phyloP scores from a whole-genome alignment of 2,329 filamentous ascomycete genomes.

The Ophiostoma triangulosporum region DNA sequence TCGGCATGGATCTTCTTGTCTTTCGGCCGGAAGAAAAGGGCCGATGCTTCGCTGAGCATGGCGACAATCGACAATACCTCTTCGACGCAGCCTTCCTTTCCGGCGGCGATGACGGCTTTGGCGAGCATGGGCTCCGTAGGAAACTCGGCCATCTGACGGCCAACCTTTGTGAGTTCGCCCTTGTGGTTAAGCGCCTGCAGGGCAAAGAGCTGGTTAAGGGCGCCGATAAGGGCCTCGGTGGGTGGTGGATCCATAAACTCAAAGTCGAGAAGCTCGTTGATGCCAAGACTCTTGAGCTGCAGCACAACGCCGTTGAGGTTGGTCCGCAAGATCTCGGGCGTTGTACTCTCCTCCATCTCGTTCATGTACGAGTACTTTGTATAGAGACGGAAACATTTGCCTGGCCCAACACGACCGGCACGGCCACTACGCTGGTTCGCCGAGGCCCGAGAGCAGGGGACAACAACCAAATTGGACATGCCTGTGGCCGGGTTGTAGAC shows the following conservation, averaged over 20 bases:
- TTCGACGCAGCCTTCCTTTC: conserved; percentile 83
- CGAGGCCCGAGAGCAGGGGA: conserved; percentile 80
- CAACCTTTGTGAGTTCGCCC: conserved; percentile 79
- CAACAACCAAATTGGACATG: conserved; percentile 84
- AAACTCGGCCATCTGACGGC: conserved; percentile 77
- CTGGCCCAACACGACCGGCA: conserved; percentile 81
- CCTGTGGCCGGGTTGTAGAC: conserved; percentile 82
- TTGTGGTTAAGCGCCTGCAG: conserved; percentile 79
- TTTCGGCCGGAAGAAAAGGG: conserved; percentile 87
- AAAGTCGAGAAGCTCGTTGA: conserved; percentile 85
- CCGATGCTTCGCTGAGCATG: conserved; percentile 79
- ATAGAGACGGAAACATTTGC: conserved; percentile 87
- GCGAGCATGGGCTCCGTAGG: conserved; percentile 67
- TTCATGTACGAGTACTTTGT: conserved; percentile 91
- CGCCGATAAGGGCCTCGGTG: conserved; percentile 75
- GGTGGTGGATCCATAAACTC: conserved; percentile 94
- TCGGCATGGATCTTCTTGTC: conserved; percentile 97
- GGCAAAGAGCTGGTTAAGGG: conserved; percentile 82
- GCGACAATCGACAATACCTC: conserved; percentile 89
- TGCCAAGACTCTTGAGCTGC: conserved; percentile 76
- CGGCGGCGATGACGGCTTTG: conserved; percentile 75
- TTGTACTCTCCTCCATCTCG: conserved; percentile 84
- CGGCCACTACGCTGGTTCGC: conserved; percentile 88
- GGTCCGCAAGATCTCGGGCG: conserved; percentile 83
- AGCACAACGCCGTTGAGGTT: conserved; percentile 77